phyloP scores from a whole-genome alignment of 306 rosid species.

The Aeschynomene evenia region DNA sequence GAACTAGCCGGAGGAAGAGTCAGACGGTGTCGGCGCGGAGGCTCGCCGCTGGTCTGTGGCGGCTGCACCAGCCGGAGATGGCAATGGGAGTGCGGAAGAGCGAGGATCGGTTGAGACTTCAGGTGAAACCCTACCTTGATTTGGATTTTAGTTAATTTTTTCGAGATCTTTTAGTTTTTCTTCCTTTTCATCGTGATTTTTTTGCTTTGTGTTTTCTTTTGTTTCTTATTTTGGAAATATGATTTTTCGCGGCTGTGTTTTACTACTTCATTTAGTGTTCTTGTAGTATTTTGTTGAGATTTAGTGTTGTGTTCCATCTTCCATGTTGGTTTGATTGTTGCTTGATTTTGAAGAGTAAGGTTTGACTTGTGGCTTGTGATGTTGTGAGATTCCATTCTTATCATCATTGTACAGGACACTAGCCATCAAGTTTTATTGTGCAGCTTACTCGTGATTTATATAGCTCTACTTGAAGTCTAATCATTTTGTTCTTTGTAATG shows the following conservation, averaged over 20 bases:
- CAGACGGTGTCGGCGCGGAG: constrained; percentile 68
- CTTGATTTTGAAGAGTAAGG: constrained; percentile 25
- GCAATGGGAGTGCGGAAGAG: not conserved
- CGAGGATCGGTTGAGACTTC: constrained; percentile 42
- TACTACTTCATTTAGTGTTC: constrained; percentile 11
- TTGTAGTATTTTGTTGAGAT: constrained; percentile 7
- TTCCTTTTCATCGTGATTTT: not conserved
- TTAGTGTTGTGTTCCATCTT: not conserved
- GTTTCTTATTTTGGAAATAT: constrained; percentile 10
- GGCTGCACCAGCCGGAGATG: constrained; percentile 72
- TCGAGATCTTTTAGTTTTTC: constrained; percentile 23
- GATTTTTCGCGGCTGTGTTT: constrained; percentile 33
- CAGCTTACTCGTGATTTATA: not conserved
- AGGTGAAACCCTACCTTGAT: constrained; percentile 40
- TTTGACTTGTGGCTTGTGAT: constrained; percentile 10
- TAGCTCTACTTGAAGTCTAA: not conserved
- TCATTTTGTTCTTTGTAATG: constrained; percentile 17
- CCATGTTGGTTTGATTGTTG: constrained; percentile 16
- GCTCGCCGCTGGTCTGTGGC: constrained; percentile 88
- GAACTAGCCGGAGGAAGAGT: constrained; percentile 31
- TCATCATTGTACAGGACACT: constrained; percentile 21
- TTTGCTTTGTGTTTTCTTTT: not conserved
- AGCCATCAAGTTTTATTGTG: not conserved
- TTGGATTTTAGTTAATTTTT: not conserved
- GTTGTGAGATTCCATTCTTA: constrained; percentile 25